Evolutionary conservation across 2,329 filamentous ascomycete genomes (phyloP).

Genomic region (Coniella lustricola): DNA sequence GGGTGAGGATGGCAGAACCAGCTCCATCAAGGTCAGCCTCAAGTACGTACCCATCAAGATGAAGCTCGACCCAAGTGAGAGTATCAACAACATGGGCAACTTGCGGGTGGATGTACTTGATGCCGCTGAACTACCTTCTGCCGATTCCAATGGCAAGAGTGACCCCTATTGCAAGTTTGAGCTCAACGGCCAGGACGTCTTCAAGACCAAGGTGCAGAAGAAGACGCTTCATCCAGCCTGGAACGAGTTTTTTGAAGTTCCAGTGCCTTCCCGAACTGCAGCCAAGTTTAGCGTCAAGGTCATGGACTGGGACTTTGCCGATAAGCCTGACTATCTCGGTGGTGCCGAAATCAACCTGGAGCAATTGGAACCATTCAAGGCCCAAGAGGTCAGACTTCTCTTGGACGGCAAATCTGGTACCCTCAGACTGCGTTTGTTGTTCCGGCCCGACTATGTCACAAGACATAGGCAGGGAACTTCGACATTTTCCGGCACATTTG

Average conservation of each 20-base stretch:
- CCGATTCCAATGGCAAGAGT: conserved; percentile 92
- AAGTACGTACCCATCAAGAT: conserved; percentile 95
- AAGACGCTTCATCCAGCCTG: conserved; percentile 91
- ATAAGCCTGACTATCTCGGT: conserved; percentile 89
- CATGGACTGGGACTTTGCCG: conserved; percentile 94
- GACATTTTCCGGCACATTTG: conserved; percentile 88
- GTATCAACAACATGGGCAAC: conserved; percentile 97
- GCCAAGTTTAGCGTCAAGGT: conserved; percentile 78
- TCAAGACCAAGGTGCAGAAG: conserved; percentile 94
- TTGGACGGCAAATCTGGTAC: conserved; percentile 87
- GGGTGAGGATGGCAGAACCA: conserved; percentile 67
- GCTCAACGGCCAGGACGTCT: conserved; percentile 79
- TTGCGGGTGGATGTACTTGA: conserved; percentile 91
- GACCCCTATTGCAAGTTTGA: conserved; percentile 96
- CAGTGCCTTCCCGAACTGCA: conserved; percentile 74
- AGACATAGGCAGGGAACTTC: conserved; percentile 82
- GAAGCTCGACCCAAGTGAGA: conserved; percentile 88
- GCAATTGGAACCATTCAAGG: conserved; percentile 75
- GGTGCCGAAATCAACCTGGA: conserved; percentile 68
- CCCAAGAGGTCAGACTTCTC: conserved; percentile 64
- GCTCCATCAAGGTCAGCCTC: conserved; percentile 81
- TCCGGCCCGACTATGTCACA: conserved; percentile 87
- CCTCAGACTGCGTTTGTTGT: conserved; percentile 76
- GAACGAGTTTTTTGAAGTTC: conserved; percentile 92
- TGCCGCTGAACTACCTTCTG: conserved; percentile 78